Evolutionary conservation across 2,329 filamentous ascomycete genomes (phyloP).

Genomic region (Waltergamsia citrina): DNA sequence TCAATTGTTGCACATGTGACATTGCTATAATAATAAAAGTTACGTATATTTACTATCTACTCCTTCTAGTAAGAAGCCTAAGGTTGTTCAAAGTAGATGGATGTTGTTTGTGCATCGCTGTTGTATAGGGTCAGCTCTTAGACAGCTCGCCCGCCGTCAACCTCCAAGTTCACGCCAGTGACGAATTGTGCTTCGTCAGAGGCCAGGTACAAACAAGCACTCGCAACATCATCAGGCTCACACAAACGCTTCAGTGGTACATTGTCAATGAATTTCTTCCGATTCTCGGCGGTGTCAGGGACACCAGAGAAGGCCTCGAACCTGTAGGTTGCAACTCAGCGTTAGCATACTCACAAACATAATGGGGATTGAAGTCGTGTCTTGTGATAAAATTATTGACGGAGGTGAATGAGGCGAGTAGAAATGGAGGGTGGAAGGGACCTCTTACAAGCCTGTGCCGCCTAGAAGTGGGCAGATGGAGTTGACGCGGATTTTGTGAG

Average conservation of each 20-base stretch:
- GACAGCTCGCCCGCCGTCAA: conserved; percentile 6
- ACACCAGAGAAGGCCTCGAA: conserved; percentile 5
- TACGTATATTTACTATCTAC: no score
- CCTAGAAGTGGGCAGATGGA: conserved; percentile 51
- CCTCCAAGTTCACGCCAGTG: conserved; percentile 7
- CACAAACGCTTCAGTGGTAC: conserved; percentile 5
- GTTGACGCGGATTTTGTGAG: conserved; percentile 72
- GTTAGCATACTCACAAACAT: conserved; percentile 2
- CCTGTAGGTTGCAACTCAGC: no score
- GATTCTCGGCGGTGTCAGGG: conserved; percentile 2
- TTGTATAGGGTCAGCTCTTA: no score
- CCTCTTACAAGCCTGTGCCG: conserved; percentile 6
- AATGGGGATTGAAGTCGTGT: conserved; percentile 27
- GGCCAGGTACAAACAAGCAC: conserved; percentile 5
- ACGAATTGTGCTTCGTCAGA: conserved; percentile 4
- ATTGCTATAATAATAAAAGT: no score
- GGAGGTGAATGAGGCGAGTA: no score
- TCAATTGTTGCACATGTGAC: no score
- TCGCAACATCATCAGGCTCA: conserved; percentile 4
- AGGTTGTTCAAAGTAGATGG: no score
- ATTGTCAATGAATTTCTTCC: conserved; percentile 6
- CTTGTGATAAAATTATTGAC: no score
- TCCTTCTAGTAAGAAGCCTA: no score
- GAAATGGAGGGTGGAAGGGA: no score
- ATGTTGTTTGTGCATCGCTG: no score